Base-by-base conservation (phyloP, 345 rosid species). In the Eucalyptus cladocalyx region DNA sequence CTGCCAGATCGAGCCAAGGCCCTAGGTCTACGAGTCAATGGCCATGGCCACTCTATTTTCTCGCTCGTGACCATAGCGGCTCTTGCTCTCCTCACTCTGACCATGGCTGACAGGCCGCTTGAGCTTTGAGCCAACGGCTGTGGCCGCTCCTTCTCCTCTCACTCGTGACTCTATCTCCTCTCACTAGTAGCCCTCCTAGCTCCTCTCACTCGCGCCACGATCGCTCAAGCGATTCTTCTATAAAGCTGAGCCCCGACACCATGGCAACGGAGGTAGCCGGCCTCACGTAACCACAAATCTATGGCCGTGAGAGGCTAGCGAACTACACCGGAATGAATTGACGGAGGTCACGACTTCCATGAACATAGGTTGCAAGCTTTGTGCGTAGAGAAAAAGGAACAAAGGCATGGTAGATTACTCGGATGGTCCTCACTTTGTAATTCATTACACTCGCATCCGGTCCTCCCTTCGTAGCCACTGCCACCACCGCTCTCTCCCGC, bases 381-480 rank as follows among this genome's bases (percentile, higher is more conserved):
- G 37, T 30, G 76, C 10, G 76, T 34, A 65, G 76, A 65, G 76
- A n/a, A 65, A 65, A 65, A 4, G 76, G 76, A 16, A 65, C 37
- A 8, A 4, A 65, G 76, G 76, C 76, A 65, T 15, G 34, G 76
- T n/a, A 15, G 76, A 65, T n/a, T 65, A 0, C 37, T n/a, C 2
- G 19, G 34, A 65, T n/a, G 76, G 19, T 65, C 19, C 37, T 62
- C 32, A 62, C 69, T 62, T 12, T 62, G 17, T 62, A 28, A 30
- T 28, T 30, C 15, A 81, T 92, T 90, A 89, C 89, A 45, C 88
- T 90, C 89, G 37, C 88, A 45, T 40, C 83, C 28, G 47, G 83
- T 76, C 88, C 86, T 76, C n/a, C 81, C 87, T 91, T 95, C 86
- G 87, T 94, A 94, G 94, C 93, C 94, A 91, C 92, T 53, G 91